phyloP scores from a whole-genome alignment of 73 alveolate species.

The Paraurostyla sp. region DNA sequence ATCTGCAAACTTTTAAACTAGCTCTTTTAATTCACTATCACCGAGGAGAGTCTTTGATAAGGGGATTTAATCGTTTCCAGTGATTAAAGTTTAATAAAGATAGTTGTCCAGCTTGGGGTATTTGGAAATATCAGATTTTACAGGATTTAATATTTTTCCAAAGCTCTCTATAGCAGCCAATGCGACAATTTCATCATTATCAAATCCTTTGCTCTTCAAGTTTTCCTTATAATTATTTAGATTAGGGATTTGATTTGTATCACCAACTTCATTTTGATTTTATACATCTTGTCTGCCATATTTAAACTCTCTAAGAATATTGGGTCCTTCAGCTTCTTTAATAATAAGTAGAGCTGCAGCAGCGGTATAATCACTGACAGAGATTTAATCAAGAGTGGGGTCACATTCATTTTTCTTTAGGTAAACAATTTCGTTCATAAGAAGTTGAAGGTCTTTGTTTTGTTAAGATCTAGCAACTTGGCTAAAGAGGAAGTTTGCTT shows the following conservation, averaged over 20 bases:
- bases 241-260: neutral
- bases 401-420: neutral
- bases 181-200: constrained; percentile 32
- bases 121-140: neutral
- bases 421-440: constrained; percentile 8
- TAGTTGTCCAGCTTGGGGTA: constrained; percentile 24
- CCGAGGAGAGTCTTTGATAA: neutral
- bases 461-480: constrained; percentile 14
- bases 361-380: constrained; percentile 8
- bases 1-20: constrained; percentile 14
- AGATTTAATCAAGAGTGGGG: neutral
- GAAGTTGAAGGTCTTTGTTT: neutral
- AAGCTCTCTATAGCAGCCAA: constrained; percentile 31
- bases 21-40: constrained; percentile 29
- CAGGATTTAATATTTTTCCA: neutral
- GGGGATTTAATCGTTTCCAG: neutral
- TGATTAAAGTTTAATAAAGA: neutral
- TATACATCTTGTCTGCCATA: constrained; percentile 29
- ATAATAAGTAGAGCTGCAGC: constrained; percentile 8
- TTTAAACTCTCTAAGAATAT: neutral
- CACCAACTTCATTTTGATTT: neutral
- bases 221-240: neutral
- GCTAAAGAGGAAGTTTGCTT: neutral
- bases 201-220: constrained; percentile 16
- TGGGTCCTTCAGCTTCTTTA: constrained; percentile 45